Percentiles rank a stretch among this genome's conserved stretches.
Conservation (phyloP, 352 stramenopile species). For the Phytophthora cactorum region DNA sequence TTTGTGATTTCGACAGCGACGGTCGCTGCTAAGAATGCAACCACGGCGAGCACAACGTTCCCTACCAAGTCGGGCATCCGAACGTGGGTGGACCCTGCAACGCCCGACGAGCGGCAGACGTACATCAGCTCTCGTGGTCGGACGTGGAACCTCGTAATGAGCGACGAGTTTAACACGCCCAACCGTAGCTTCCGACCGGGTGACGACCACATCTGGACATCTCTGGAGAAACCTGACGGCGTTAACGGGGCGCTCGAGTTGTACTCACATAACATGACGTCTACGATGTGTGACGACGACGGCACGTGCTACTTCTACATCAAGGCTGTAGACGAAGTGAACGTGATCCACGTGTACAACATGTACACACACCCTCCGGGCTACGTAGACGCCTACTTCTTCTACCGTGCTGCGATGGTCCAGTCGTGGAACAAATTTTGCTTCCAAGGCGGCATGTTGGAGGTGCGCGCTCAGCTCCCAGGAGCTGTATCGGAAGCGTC, state of each 20-base stretch:
- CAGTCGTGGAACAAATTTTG: conserved; percentile 96
- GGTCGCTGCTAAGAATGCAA: conserved; percentile 20
- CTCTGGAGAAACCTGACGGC: conserved; percentile 53
- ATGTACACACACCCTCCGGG: conserved; percentile 44
- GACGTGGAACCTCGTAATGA: conserved; percentile 69
- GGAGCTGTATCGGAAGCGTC: conserved; percentile 62
- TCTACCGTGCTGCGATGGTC: conserved; percentile 80
- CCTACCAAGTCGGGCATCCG: conserved; percentile 43
- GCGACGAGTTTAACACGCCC: conserved; percentile 67
- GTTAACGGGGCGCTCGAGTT: conserved; percentile 90
- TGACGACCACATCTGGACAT: conserved; percentile 92
- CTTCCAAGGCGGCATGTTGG: conserved; percentile 92
- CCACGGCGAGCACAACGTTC: conserved; percentile 20
- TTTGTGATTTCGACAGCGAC: neutral
- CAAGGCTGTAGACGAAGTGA: conserved; percentile 38
- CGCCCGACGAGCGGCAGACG: conserved; percentile 31
- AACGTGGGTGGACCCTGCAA: conserved; percentile 47
- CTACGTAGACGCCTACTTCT: conserved; percentile 39
- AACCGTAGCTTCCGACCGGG: conserved; percentile 84
- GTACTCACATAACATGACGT: conserved; percentile 89
- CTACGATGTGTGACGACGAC: conserved; percentile 50
- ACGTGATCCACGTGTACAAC: conserved; percentile 68
- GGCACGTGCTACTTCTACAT: conserved; percentile 54
- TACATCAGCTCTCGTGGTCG: conserved; percentile 57
- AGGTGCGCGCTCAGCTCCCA: conserved; percentile 88